Base-by-base conservation (phyloP, 1,139 yeast genomes). In the Protomyces inouyei region DNA sequence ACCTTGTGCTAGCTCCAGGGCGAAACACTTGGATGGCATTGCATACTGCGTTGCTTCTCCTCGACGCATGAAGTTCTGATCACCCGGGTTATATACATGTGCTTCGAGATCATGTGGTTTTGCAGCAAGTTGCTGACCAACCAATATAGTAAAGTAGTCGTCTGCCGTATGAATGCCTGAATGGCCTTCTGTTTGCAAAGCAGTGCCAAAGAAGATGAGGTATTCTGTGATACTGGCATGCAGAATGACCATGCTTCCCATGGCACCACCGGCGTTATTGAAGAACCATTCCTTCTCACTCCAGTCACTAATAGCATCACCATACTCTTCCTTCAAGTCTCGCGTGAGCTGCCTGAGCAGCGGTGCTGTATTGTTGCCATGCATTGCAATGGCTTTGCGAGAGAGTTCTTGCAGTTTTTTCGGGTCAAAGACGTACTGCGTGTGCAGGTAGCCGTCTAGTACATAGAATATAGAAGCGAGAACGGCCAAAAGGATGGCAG, bases 221-320 rank as follows among this genome's bases (percentile, higher is more conserved):
- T 93, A 95, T 76, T 93, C 98, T 8, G 95, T 80, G 72, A 95
- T 80, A n/a, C 98, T 92, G 14, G 98, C 97, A 75, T 95, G 98
- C 70, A 93, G 79, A 68, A 95, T 89, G 71, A 89, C 83, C 98
- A 93, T 92, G 66, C 91, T 85, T 35, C 98, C 98, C 98, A 93
- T 93, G 65, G 98, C 98, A 70, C 97, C 96, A 65, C 98, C 98
- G 8, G 98, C 98, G 72, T 90, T 91, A 82, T 92, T 93, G 83
- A 86, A 92, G 63, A 93, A 86, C 98, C 98, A 93, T 71, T 91
- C 93, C 60, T 88, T 87, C 65, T 81, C 80, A 73, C 85, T 83
- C 71, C 87, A 79, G 67, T 83, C 85, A 74, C 87, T 88, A 75
- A 91, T 83, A 69, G 82, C 74, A 28, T 84, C 83, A 23, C 90